A percentile compares a stretch with the other conserved stretches of the same genome.
phyloP scores from a whole-genome alignment of 495 filamentous ascomycete species.

The Podospora fimiseda region DNA sequence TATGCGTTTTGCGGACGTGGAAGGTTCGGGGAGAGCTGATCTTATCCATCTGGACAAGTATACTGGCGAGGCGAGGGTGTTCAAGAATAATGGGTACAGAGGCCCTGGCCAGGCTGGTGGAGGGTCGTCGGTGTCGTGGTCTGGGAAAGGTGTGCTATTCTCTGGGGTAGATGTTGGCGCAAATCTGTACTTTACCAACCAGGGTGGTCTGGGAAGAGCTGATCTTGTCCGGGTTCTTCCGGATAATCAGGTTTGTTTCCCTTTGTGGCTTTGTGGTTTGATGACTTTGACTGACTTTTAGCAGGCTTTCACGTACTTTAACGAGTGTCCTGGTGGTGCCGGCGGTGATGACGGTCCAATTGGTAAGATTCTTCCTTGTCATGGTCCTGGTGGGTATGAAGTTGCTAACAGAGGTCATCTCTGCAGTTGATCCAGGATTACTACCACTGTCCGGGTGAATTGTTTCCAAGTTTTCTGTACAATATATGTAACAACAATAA shows the following conservation, averaged over 20 bases:
- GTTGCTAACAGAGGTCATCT: no score
- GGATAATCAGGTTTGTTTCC: not conserved
- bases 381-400: no score
- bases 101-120: not conserved
- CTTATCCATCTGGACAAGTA: slow-evolving; percentile 25
- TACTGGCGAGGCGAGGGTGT: slow-evolving; percentile 12
- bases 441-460: no score
- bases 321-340: not conserved
- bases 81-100: slow-evolving; percentile 3
- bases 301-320: not conserved
- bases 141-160: not conserved
- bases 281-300: not conserved
- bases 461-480: no score
- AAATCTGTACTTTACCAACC: not conserved
- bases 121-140: not conserved
- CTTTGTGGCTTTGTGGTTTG: not conserved
- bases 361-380: not conserved
- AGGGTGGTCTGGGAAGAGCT: not conserved
- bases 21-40: slow-evolving; percentile 23
- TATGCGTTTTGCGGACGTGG: slow-evolving; percentile 24
- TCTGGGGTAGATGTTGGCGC: not conserved
- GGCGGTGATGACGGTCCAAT: slow-evolving; percentile 1
- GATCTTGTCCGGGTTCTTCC: not conserved
- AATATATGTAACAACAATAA: no score
- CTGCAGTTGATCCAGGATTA: no score